Evolutionary conservation across 352 stramenopile species (phyloP).

Genomic region (Globisporangium viniferum): DNA sequence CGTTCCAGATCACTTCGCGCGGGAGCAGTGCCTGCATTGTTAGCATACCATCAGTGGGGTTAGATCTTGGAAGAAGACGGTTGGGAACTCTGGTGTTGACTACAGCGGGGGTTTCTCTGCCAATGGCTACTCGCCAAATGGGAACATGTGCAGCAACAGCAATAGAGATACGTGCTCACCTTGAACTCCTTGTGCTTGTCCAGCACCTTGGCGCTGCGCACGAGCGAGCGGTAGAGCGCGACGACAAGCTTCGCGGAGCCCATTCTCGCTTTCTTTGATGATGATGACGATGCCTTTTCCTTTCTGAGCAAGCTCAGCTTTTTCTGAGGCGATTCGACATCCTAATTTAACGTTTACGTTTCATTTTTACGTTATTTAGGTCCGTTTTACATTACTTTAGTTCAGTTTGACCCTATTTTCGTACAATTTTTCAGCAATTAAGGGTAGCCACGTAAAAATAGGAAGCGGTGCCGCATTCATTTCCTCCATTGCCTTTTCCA

Average conservation of each 20-base stretch:
- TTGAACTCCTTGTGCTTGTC: slow-evolving; percentile 62
- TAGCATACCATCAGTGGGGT: not conserved
- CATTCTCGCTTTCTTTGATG: slow-evolving; percentile 18
- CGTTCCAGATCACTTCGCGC: slow-evolving; percentile 53
- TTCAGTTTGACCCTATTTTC: not conserved
- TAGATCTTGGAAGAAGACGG: not conserved
- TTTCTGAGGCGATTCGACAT: not conserved
- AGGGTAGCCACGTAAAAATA: not conserved
- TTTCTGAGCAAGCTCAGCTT: not conserved
- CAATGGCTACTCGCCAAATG: not conserved
- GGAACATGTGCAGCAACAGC: not conserved
- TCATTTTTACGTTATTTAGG: not conserved
- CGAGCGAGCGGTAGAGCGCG: slow-evolving; percentile 67
- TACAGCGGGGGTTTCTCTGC: not conserved
- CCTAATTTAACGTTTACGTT: slow-evolving; percentile 1
- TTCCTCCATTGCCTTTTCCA: not conserved
- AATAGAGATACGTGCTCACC: slow-evolving; percentile 17
- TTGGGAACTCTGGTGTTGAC: not conserved
- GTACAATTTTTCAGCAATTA: not conserved
- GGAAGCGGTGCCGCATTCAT: slow-evolving; percentile 1
- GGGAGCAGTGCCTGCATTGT: slow-evolving; percentile 52
- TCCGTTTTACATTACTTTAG: not conserved
- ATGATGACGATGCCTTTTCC: not conserved
- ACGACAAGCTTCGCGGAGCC: slow-evolving; percentile 50
- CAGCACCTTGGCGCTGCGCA: slow-evolving; percentile 64